phyloP scores from a whole-genome alignment of 768 basidiomycete species.

The Lentinula raphanica region DNA sequence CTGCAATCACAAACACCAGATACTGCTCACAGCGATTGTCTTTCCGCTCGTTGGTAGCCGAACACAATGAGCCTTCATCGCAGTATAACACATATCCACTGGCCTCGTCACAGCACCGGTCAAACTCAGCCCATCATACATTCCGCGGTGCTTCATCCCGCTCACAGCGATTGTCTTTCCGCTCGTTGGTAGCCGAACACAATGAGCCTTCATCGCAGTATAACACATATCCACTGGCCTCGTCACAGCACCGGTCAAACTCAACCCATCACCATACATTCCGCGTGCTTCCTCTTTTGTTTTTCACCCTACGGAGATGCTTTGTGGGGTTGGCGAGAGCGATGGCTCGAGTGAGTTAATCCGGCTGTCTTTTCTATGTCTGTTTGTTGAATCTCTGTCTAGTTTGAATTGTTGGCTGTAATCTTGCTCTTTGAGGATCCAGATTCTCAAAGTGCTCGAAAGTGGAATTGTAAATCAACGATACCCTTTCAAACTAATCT shows the following conservation, averaged over 20 bases:
- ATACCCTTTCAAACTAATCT: neutral
- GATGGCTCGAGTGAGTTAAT: slow-evolving; percentile 55
- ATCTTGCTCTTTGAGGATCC: slow-evolving; percentile 27
- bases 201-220: too few species aligned
- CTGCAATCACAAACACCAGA: slow-evolving; percentile 50
- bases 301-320: slow-evolving; percentile 87
- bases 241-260: slow-evolving; percentile 47
- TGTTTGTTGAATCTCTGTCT: neutral
- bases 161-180: slow-evolving; percentile 57
- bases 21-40: slow-evolving; percentile 64
- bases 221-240: slow-evolving; percentile 58
- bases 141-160: too few species aligned
- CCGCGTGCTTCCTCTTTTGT: slow-evolving; percentile 58
- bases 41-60: slow-evolving; percentile 48
- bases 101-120: too few species aligned
- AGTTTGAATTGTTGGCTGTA: slow-evolving; percentile 59
- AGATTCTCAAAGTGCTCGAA: neutral
- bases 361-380: neutral
- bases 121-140: too few species aligned
- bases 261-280: slow-evolving; percentile 52
- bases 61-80: slow-evolving; percentile 26
- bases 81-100: too few species aligned
- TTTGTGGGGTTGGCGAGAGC: slow-evolving; percentile 67
- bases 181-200: slow-evolving; percentile 42
- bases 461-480: neutral